These are phyloP conservation scores for Daldinia concentrica DNA, from an alignment of 495 filamentous ascomycete species.

Conservation along the genomic window DNA sequence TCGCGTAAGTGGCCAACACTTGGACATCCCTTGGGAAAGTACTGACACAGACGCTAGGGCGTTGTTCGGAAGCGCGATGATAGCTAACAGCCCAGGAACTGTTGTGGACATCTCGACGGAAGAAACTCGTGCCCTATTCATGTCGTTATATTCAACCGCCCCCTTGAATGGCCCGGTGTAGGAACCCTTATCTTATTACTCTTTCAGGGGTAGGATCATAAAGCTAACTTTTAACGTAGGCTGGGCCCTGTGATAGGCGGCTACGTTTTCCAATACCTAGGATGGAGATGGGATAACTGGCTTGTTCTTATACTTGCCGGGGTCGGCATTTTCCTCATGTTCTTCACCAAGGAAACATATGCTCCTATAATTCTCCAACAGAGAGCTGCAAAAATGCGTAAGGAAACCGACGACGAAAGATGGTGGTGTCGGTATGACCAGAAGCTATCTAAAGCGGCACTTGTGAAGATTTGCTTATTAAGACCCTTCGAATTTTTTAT, in stretches of 20 bases:
- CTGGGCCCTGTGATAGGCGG: constrained; percentile 74
- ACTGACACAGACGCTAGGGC: constrained; percentile 58
- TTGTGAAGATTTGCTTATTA: constrained; percentile 74
- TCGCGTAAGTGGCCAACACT: constrained; percentile 61
- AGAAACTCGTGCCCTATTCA: constrained; percentile 73
- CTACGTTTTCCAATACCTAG: constrained; percentile 77
- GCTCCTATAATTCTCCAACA: constrained; percentile 74
- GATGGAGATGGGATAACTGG: constrained; percentile 93
- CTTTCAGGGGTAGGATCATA: neutral
- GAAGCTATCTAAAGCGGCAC: constrained; percentile 54
- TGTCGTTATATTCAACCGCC: constrained; percentile 80
- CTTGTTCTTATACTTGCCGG: constrained; percentile 75
- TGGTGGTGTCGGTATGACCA: constrained; percentile 83
- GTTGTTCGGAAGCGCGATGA: constrained; percentile 78
- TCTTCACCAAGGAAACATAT: constrained; percentile 77
- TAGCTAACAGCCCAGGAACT: constrained; percentile 83
- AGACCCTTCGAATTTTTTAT: constrained; percentile 81
- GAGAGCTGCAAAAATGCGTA: constrained; percentile 73
- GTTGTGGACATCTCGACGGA: constrained; percentile 80
- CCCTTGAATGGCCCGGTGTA: constrained; percentile 79
- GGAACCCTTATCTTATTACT: neutral
- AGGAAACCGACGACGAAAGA: constrained; percentile 76
- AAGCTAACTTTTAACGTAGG: neutral
- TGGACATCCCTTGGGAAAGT: neutral
- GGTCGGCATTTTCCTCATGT: constrained; percentile 61